Percentiles rank a stretch among this genome's conserved stretches.
Evolutionary conservation across 257 asterid species (phyloP).

Genomic region (Capsicum rhomboideum): DNA sequence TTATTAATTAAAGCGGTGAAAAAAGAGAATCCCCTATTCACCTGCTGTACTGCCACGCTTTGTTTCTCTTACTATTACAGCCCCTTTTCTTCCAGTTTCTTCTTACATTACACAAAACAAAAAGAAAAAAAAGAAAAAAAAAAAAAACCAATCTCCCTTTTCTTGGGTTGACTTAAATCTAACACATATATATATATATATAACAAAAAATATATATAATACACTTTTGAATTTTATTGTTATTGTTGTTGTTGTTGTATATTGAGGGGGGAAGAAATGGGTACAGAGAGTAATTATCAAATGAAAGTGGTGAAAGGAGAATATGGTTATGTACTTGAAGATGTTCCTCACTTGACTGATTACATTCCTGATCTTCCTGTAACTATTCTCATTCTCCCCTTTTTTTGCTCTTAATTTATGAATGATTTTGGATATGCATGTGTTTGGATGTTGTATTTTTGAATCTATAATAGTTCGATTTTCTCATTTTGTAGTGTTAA

Average conservation of each 20-base stretch:
- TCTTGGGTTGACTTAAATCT: not conserved
- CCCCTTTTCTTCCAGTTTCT: no score
- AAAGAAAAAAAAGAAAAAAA: no score
- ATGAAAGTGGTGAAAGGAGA: constrained; percentile 54
- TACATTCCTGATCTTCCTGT: constrained; percentile 56
- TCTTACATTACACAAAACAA: no score
- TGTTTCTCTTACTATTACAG: no score
- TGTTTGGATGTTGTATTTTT: not conserved
- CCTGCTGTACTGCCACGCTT: no score
- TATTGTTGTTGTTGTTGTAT: not conserved
- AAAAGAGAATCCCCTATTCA: no score
- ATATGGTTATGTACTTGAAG: constrained; percentile 54
- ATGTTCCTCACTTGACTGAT: constrained; percentile 65
- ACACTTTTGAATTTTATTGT: not conserved
- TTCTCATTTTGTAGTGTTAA: not conserved
- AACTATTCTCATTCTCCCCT: not conserved
- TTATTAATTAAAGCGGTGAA: no score
- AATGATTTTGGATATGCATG: not conserved
- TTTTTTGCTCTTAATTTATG: not conserved
- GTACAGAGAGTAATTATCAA: constrained; percentile 29
- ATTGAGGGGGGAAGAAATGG: constrained; percentile 17
- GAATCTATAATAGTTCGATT: not conserved
- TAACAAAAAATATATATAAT: no score
- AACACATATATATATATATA: not conserved
- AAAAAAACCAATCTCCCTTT: no score